Conservation (phyloP, 345 rosid genomes). For the Rhizophora apiculata region DNA sequence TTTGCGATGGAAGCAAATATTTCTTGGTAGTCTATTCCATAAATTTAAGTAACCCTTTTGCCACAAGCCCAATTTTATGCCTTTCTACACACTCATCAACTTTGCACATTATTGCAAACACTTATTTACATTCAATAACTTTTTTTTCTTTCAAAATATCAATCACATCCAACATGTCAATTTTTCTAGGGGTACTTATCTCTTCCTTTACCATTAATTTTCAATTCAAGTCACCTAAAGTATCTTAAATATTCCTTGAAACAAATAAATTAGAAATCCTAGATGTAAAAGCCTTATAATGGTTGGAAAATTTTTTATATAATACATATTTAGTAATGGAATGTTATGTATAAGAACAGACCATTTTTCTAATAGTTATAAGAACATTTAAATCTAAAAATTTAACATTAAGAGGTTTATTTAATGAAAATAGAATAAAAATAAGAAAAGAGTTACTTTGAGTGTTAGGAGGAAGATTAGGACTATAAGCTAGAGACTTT, state of each 20-base stretch:
- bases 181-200: background rate
- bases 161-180: background rate
- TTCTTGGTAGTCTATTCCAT: slow-evolving; percentile 9
- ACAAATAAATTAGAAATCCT: too few species aligned
- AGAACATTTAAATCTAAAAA: background rate
- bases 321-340: background rate
- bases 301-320: too few species aligned
- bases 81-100: background rate
- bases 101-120: slow-evolving; percentile 1
- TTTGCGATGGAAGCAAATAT: background rate
- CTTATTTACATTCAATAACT: slow-evolving; percentile 1
- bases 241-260: too few species aligned
- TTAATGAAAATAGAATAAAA: background rate
- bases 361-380: background rate
- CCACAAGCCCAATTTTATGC: background rate
- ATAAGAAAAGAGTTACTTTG: background rate
- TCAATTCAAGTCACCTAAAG: background rate
- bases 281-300: too few species aligned
- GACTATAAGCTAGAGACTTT: background rate
- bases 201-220: too few species aligned
- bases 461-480: background rate
- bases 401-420: background rate
- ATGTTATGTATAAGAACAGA: background rate
- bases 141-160: background rate
- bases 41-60: slow-evolving; percentile 7